These are phyloP conservation scores for Penicillium aurantiogriseum DNA, from an alignment of 2,329 filamentous ascomycete species.

Conservation along the genomic window DNA sequence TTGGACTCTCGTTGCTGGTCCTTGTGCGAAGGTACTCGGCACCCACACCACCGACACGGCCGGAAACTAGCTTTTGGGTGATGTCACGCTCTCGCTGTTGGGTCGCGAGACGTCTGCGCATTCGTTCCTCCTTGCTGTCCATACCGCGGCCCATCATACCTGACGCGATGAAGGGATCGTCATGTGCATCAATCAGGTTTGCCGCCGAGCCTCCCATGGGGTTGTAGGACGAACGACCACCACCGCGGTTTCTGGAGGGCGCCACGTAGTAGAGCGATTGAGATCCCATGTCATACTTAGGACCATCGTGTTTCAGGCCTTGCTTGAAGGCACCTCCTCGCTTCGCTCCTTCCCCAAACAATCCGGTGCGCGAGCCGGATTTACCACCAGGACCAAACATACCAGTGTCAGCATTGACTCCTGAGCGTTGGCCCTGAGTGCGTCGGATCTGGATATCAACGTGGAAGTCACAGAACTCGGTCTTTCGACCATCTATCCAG, in stretches of 20 bases:
- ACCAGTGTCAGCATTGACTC: slow-evolving; percentile 70
- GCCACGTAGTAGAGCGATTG: slow-evolving; percentile 49
- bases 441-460: slow-evolving; percentile 77
- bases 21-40: slow-evolving; percentile 47
- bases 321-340: slow-evolving; percentile 7
- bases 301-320: slow-evolving; percentile 37
- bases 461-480: slow-evolving; percentile 90
- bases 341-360: slow-evolving; percentile 28
- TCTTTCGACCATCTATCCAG: slow-evolving; percentile 87
- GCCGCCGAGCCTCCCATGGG: slow-evolving; percentile 39
- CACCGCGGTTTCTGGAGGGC: slow-evolving; percentile 28
- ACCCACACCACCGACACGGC: slow-evolving; percentile 37
- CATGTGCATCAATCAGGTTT: slow-evolving; percentile 42
- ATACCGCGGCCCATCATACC: slow-evolving; percentile 41
- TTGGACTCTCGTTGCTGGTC: slow-evolving; percentile 24
- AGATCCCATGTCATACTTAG: slow-evolving; percentile 41
- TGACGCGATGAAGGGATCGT: slow-evolving; percentile 44
- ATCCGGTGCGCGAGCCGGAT: slow-evolving; percentile 45
- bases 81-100: slow-evolving; percentile 48
- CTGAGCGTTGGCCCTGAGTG: slow-evolving; percentile 66
- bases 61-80: slow-evolving; percentile 40
- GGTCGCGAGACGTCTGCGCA: slow-evolving; percentile 44
- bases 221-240: slow-evolving; percentile 21
- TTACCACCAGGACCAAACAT: slow-evolving; percentile 45
- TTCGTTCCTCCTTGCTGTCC: slow-evolving; percentile 43